Conservation (phyloP, 1,284 basidiomycete species). For the Fomitopsis schrenkii region DNA sequence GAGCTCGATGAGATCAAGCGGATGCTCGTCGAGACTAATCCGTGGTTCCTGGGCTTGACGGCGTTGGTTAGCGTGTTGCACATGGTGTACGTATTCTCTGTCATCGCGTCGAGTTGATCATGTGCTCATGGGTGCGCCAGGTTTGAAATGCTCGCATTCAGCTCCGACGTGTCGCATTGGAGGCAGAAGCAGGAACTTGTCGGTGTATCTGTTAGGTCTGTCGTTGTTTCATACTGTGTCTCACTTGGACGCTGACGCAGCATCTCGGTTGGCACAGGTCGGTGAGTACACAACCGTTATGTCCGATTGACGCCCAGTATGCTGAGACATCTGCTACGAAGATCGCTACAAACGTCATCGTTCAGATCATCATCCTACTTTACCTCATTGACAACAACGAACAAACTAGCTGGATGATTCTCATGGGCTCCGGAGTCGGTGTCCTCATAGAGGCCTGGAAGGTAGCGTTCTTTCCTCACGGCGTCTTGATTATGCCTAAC, state of each 20-base stretch:
- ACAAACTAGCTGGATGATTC: constrained; percentile 95
- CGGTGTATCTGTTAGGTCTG: constrained; percentile 78
- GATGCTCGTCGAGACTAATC: constrained; percentile 92
- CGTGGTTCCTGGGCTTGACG: constrained; percentile 83
- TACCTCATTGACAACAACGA: constrained; percentile 95
- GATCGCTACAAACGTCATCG: constrained; percentile 92
- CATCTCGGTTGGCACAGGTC: constrained; percentile 5
- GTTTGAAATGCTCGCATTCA: constrained; percentile 95
- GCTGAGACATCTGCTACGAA: constrained; percentile 22
- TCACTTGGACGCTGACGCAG: not conserved
- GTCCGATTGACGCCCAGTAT: not conserved
- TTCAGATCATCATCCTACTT: constrained; percentile 85
- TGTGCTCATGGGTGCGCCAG: constrained; percentile 30
- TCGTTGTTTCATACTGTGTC: not conserved
- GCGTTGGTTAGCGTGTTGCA: constrained; percentile 84
- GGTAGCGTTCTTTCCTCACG: constrained; percentile 36
- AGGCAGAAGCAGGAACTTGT: constrained; percentile 85
- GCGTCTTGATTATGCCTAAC: constrained; percentile 8
- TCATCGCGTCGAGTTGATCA: not conserved
- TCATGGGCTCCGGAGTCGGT: constrained; percentile 85
- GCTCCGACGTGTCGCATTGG: constrained; percentile 93
- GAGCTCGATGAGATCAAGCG: constrained; percentile 94
- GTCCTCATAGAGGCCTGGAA: constrained; percentile 96
- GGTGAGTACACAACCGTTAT: constrained; percentile 37
- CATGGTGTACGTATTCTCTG: constrained; percentile 56